Percentiles rank a stretch among this genome's conserved stretches.
These are phyloP conservation scores for Tricholoma sp. DNA, from an alignment of 768 basidiomycete genomes.

Conservation along the genomic window DNA sequence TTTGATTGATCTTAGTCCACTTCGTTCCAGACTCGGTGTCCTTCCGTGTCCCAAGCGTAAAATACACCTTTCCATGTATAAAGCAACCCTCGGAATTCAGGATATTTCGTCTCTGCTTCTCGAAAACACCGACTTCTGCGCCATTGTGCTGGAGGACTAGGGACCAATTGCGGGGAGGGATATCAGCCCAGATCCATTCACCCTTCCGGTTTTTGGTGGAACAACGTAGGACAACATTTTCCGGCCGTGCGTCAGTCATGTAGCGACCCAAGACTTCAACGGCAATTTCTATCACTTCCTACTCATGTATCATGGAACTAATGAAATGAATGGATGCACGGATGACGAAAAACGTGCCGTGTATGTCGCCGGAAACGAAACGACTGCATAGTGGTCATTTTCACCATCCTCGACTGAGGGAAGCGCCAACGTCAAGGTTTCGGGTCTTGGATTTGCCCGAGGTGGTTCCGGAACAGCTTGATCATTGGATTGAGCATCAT, in stretches of 20 bases:
- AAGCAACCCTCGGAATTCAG: neutral
- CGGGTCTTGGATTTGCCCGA: neutral
- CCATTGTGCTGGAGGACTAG: neutral
- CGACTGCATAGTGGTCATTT: slow-evolving; percentile 7
- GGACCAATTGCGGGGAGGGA: slow-evolving; percentile 9
- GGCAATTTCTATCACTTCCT: slow-evolving; percentile 4
- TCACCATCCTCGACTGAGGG: neutral
- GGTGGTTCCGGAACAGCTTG: neutral
- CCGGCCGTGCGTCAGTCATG: neutral
- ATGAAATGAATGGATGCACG: neutral
- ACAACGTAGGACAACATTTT: slow-evolving; percentile 10
- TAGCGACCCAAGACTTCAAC: slow-evolving; percentile 1
- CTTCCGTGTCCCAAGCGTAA: neutral
- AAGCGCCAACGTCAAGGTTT: slow-evolving; percentile 6
- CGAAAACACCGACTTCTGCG: slow-evolving; percentile 10
- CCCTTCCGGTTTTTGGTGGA: slow-evolving; percentile 9
- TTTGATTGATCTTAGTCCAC: neutral
- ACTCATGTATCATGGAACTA: neutral
- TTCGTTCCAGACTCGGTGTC: neutral
- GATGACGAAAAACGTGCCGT: neutral
- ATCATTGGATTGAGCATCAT: neutral
- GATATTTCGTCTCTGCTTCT: neutral
- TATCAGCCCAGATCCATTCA: slow-evolving; percentile 16
- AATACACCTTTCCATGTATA: neutral
- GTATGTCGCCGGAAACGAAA: slow-evolving; percentile 13